Evolutionary conservation across 1,139 yeast genomes (phyloP).

Genomic region (Diutina siamensis): DNA sequence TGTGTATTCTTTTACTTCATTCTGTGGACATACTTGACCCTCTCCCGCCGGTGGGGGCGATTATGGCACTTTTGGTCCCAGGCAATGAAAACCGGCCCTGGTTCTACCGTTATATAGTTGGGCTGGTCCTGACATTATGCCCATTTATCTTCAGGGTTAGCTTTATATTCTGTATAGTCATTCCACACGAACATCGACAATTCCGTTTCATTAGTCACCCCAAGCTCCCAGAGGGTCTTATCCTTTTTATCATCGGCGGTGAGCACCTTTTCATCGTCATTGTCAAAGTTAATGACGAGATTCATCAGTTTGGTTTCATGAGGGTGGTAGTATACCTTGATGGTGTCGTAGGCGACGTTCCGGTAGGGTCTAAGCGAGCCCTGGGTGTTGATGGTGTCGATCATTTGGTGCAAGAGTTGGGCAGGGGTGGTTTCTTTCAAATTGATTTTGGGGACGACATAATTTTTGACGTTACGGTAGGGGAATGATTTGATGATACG

Average conservation of each 20-base stretch:
- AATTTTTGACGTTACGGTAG: slow-evolving; percentile 79
- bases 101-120: neutral
- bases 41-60: slow-evolving; percentile 1
- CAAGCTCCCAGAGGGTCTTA: slow-evolving; percentile 49
- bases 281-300: slow-evolving; percentile 78
- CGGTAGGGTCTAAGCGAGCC: slow-evolving; percentile 77
- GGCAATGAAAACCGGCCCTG: neutral
- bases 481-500: slow-evolving; percentile 87
- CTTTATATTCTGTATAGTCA: slow-evolving; percentile 58
- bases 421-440: slow-evolving; percentile 58
- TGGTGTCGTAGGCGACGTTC: slow-evolving; percentile 59
- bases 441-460: slow-evolving; percentile 62
- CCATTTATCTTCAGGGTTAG: slow-evolving; percentile 91
- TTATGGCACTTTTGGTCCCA: slow-evolving; percentile 1
- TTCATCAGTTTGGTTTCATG: slow-evolving; percentile 93
- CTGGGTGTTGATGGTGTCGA: slow-evolving; percentile 42
- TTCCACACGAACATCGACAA: slow-evolving; percentile 60
- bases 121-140: neutral
- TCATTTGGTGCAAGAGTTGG: slow-evolving; percentile 39
- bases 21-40: neutral
- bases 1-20: neutral
- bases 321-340: slow-evolving; percentile 87
- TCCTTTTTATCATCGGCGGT: slow-evolving; percentile 23
- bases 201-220: slow-evolving; percentile 85
- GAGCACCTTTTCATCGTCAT: slow-evolving; percentile 62